Base-by-base conservation (phyloP, 352 stramenopile species). In the Pythium apleroticum region DNA sequence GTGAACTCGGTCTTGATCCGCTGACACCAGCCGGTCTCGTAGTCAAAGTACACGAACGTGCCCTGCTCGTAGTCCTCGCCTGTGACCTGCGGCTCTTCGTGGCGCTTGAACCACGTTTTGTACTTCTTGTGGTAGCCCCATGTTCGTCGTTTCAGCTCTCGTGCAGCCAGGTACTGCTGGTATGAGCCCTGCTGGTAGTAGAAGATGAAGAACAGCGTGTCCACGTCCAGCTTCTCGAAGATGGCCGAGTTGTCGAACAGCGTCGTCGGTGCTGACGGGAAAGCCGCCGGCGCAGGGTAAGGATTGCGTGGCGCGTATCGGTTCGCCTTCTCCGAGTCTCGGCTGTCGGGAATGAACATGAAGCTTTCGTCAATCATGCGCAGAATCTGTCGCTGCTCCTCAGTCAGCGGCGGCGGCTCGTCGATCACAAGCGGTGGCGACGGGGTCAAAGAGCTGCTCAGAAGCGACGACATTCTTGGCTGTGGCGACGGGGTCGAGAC, bases 41-140 rank as follows among this genome's bases (percentile, higher is more conserved):
- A 99, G 81, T 99, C 98, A 82, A 99, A 99, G 82, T 99, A 99
- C 15, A 99, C 93, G 78, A 99, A 99, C 31, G 97, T 99, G 69
- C 98, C 98, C 81, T 99, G 95, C 77, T 99, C 98, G 81, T 99
- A 99, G 68, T 99, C 96, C 62, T 99, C 96, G 2, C 95, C 98
- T 54, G 97, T 98, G 15, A 97, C 76, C 68, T 97, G 84, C 14
- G 96, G 95, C 76, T 99, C 97, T 73, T 98, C 89, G 69, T 99
- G 97, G 33, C 96, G 91, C 83, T 99, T 98, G 76, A 99, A 99
- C 98, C 98, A 99, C 48, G 98, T 99, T 86, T 98, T 98, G 83
- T 99, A 99, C 91, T 99, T 99, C 72, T 99, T 99, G 85, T 99
- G 97, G 80, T 99, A 99, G 41, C 98, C 86, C 98, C 98, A 99